phyloP scores from a whole-genome alignment of 176 grass and related monocot genomes.

The Chrysopogon serrulatus region DNA sequence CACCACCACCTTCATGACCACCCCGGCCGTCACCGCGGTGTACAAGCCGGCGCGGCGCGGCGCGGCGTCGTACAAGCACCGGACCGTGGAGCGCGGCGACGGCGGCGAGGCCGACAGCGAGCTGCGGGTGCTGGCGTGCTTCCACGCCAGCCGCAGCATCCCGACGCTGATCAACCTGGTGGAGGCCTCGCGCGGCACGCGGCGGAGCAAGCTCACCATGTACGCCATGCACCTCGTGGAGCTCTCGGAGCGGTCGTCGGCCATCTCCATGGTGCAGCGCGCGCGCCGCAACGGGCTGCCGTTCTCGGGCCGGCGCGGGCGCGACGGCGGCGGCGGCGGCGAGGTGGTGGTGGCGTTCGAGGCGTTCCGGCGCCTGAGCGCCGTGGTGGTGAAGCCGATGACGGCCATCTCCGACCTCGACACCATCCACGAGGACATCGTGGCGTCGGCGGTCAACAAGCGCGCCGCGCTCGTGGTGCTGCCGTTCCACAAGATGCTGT shows the following conservation, averaged over 20 bases:
- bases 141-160: constrained; percentile 52
- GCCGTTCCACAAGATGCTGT: constrained; percentile 59
- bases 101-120: constrained; percentile 25
- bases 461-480: constrained; percentile 41
- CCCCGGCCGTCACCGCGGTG: constrained; percentile 32
- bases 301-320: constrained; percentile 19
- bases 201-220: constrained; percentile 37
- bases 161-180: constrained; percentile 59
- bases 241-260: constrained; percentile 52
- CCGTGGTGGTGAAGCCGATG: constrained; percentile 48
- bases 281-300: constrained; percentile 57
- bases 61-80: constrained; percentile 44
- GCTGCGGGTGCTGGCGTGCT: constrained; percentile 62
- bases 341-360: constrained; percentile 61
- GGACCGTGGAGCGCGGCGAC: constrained; percentile 37
- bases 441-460: constrained; percentile 32
- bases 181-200: constrained; percentile 46
- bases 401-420: constrained; percentile 55
- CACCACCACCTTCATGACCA: constrained; percentile 61
- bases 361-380: constrained; percentile 43
- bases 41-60: constrained; percentile 33
- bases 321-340: background rate
- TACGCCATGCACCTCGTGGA: constrained; percentile 77
- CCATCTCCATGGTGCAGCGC: constrained; percentile 56
- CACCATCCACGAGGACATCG: constrained; percentile 63